Evolutionary conservation across 192 early-diverging fungal genomes (phyloP).

Genomic region (Linnemannia exigua): DNA sequence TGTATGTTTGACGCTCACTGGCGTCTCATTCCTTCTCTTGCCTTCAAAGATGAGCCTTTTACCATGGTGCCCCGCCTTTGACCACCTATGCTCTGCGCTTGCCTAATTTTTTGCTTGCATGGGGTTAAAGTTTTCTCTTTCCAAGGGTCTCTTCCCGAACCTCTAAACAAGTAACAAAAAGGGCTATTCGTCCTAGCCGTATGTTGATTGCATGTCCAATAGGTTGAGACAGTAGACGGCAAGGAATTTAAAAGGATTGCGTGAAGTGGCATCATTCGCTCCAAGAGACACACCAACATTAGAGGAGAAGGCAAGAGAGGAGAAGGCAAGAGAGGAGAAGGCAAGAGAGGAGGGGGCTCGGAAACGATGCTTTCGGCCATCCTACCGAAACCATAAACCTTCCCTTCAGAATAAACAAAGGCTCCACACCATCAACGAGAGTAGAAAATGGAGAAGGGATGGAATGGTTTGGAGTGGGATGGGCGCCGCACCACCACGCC

Average conservation of each 20-base stretch:
- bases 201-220: too few species aligned
- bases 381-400: background rate
- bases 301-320: background rate
- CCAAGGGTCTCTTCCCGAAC: background rate
- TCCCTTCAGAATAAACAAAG: too few species aligned
- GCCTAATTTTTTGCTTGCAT: background rate
- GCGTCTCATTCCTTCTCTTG: background rate
- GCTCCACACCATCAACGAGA: too few species aligned
- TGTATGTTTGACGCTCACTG: background rate
- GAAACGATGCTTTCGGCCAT: background rate
- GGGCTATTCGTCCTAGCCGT: background rate
- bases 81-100: background rate
- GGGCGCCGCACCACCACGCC: background rate
- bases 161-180: background rate
- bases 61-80: background rate
- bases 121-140: background rate
- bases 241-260: background rate
- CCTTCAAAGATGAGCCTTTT: background rate
- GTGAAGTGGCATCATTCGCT: background rate
- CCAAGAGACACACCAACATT: background rate
- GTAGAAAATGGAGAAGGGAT: background rate
- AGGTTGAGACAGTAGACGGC: too few species aligned
- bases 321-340: background rate
- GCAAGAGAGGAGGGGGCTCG: background rate
- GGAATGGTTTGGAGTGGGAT: background rate